Base-by-base conservation (phyloP, 2,329 filamentous ascomycete genomes). In the Hymenotorrendiella dingleyae region DNA sequence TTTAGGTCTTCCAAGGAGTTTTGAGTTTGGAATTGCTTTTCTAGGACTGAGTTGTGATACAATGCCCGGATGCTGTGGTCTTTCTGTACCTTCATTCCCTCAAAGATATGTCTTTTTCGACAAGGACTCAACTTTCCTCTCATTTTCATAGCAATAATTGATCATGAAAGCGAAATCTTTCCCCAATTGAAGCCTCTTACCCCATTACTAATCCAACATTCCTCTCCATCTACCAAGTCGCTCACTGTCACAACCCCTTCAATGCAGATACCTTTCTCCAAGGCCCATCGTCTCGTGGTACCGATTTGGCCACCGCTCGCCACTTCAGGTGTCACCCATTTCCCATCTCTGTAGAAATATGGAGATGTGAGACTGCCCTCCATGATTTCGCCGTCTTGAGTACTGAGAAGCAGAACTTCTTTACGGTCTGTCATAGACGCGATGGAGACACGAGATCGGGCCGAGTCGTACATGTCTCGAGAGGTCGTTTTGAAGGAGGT, bases 181-280 rank as follows among this genome's bases (percentile, higher is more conserved):
- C 74, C 76, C 44, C 62, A 67, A 10, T 81, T 69, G 53, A 94
- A 95, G 0, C 91, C 91, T 50, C 84, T 76, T 1, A 91, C 84
- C 0, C 86, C 89, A 62, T 91, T 96, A 62, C 89, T 95, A 40
- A 96, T 67, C 85, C 88, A 94, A 48, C 90, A 84, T 40, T 82
- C 73, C 62, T 96, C 90, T 1, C 82, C 86, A 50, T 86, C 71
- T 3, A 70, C 59, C 10, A 95, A 62, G 6, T 80, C 80, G 10
- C 72, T 66, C 2, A 68, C 69, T n/a, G 62, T 62, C 12, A 95
- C 69, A 3, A 67, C 63, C 49, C 80, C 74, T 58, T 94, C 85
- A 22, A 73, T 69, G 40, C 77, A 89, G 33, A 93, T 66, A 76
- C 73, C 72, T 42, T 69, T 75, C 46, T 83, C 76, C 30, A 97